phyloP scores from a whole-genome alignment of 352 stramenopile species.

The Globisporangium perplexum region DNA sequence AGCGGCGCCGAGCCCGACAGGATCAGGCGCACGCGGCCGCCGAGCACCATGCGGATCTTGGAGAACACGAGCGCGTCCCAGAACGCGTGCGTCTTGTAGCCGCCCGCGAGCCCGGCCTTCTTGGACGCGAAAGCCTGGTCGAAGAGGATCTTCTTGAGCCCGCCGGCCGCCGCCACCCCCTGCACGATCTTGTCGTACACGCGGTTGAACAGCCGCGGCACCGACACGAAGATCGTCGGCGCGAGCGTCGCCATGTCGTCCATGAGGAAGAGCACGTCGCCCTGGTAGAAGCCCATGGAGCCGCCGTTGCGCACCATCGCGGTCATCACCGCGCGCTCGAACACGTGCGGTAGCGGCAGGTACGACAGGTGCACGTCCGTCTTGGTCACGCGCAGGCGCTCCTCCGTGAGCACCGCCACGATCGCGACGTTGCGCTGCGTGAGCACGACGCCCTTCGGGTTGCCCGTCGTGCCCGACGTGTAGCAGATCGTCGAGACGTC shows the following conservation, averaged over 20 bases:
- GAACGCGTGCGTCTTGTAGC: constrained; percentile 66
- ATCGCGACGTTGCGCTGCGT: constrained; percentile 78
- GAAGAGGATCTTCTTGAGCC: constrained; percentile 70
- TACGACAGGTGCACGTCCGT: constrained; percentile 94
- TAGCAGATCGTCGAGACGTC: constrained; percentile 95
- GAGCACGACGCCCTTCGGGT: constrained; percentile 95
- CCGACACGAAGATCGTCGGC: constrained; percentile 91
- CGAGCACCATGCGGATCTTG: constrained; percentile 91
- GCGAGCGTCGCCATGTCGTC: constrained; percentile 91
- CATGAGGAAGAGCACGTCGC: constrained; percentile 88
- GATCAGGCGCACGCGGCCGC: constrained; percentile 87
- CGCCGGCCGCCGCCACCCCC: constrained; percentile 46
- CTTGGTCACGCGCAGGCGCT: constrained; percentile 23
- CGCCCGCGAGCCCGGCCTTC: constrained; percentile 34
- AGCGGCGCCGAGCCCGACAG: constrained; percentile 93
- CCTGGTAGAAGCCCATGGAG: constrained; percentile 69
- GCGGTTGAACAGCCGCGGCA: constrained; percentile 95
- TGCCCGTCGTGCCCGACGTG: constrained; percentile 94
- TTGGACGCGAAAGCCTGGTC: constrained; percentile 60
- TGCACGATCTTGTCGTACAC: constrained; percentile 96
- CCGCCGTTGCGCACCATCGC: constrained; percentile 82
- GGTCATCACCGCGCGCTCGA: constrained; percentile 90
- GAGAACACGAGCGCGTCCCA: constrained; percentile 96
- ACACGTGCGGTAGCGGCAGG: constrained; percentile 95
- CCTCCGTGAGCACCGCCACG: constrained; percentile 13